phyloP scores from a whole-genome alignment of 225 moss, liverwort and hornwort species.

The Climacium dendroides region DNA sequence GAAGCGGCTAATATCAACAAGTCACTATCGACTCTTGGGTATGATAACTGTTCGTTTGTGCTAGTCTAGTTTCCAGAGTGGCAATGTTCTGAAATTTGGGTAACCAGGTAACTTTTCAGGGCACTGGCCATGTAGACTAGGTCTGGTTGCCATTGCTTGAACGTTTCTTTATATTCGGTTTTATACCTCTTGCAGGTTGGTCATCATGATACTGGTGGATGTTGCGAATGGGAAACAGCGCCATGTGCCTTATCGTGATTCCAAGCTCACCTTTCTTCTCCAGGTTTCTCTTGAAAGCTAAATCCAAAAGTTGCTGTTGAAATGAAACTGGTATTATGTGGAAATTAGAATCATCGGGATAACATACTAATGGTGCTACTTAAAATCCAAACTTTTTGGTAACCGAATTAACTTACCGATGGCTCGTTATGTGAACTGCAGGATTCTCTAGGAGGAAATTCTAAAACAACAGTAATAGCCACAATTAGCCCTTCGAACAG shows the following conservation, averaged over 20 bases:
- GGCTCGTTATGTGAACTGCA: background rate
- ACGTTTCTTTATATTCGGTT: background rate
- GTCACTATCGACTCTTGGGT: slow-evolving; percentile 95
- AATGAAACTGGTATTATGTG: background rate
- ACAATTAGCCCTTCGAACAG: slow-evolving; percentile 85
- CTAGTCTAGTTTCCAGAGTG: background rate
- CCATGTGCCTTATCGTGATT: slow-evolving; percentile 93
- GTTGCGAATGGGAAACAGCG: slow-evolving; percentile 96
- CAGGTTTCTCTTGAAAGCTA: slow-evolving; percentile 33
- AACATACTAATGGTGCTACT: background rate
- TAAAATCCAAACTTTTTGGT: background rate
- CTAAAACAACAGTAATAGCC: slow-evolving; percentile 89
- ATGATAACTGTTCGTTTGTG: background rate
- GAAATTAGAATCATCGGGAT: background rate
- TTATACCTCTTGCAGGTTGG: slow-evolving; percentile 42
- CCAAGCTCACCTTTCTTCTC: slow-evolving; percentile 88
- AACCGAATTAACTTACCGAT: background rate
- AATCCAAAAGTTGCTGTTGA: background rate
- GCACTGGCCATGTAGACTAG: background rate
- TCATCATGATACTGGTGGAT: slow-evolving; percentile 94
- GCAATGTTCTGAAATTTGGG: background rate
- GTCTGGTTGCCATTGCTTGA: background rate
- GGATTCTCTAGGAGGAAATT: slow-evolving; percentile 96
- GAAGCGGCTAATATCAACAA: slow-evolving; percentile 99
- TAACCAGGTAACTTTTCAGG: background rate